Evolutionary conservation across 2,329 filamentous ascomycete species (phyloP).

Genomic region (Alternaria sp.): DNA sequence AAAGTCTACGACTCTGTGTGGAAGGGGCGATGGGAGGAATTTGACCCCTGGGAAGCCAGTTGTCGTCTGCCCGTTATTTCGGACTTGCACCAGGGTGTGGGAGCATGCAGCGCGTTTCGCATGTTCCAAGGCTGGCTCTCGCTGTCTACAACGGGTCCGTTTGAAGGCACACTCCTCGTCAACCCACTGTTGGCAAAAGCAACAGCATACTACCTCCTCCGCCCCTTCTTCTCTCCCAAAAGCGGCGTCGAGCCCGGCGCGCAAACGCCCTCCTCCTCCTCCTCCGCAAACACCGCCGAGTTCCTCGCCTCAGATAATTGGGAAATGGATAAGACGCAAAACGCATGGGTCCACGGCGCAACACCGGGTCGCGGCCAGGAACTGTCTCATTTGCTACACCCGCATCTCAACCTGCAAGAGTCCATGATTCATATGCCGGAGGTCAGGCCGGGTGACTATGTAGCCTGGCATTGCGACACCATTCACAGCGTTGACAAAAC

Average conservation of each 20-base stretch:
- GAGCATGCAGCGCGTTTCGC: conserved; percentile 83
- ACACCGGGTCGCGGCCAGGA: conserved; percentile 73
- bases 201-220: conserved; percentile 79
- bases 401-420: conserved; percentile 69
- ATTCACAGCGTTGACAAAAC: conserved; percentile 85
- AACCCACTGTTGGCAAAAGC: conserved; percentile 78
- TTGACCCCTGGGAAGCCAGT: conserved; percentile 81
- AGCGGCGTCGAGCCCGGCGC: conserved; percentile 44
- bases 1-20: conserved; percentile 77
- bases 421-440: conserved; percentile 76
- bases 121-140: conserved; percentile 91
- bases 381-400: conserved; percentile 68
- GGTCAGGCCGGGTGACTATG: conserved; percentile 75
- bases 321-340: conserved; percentile 61
- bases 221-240: conserved; percentile 77
- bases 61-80: conserved; percentile 70
- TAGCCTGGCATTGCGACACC: conserved; percentile 79
- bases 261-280: conserved; percentile 41
- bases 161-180: conserved; percentile 80
- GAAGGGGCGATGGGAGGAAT: conserved; percentile 76
- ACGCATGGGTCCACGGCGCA: conserved; percentile 72
- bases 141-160: conserved; percentile 74
- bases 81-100: conserved; percentile 81
- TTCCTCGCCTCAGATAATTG: conserved; percentile 66
- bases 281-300: conserved; percentile 40